Evolutionary conservation across 371 early-diverging fungal genomes (phyloP).

Genomic region (Ordospora pajunii): DNA sequence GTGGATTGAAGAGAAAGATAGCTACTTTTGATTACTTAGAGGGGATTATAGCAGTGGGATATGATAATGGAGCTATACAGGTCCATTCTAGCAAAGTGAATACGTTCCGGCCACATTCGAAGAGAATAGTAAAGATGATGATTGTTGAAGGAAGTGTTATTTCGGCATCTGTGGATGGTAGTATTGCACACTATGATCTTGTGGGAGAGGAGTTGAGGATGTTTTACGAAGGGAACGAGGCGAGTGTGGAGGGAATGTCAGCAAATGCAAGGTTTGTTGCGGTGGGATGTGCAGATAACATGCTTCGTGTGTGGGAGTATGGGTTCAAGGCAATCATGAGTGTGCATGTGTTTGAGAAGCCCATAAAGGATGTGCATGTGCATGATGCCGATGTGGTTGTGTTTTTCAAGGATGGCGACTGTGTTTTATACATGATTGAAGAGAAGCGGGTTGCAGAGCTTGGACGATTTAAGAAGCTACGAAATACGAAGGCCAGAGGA

Average conservation of each 20-base stretch:
- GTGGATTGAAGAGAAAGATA: slow-evolving; percentile 5
- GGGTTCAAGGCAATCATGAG: background rate
- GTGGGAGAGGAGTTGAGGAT: background rate
- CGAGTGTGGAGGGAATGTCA: background rate
- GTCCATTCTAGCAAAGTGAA: background rate
- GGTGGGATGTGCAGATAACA: slow-evolving; percentile 5
- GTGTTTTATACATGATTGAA: background rate
- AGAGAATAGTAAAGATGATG: background rate
- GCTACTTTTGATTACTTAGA: slow-evolving; percentile 14
- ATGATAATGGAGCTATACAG: slow-evolving; percentile 34
- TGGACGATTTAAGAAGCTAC: slow-evolving; percentile 36
- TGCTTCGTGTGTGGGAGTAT: slow-evolving; percentile 13
- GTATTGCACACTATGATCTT: slow-evolving; percentile 10
- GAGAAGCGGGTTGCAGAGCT: background rate
- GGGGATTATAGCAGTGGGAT: slow-evolving; percentile 12
- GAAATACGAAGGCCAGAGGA: slow-evolving; percentile 2
- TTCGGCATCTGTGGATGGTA: slow-evolving; percentile 18
- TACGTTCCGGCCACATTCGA: slow-evolving; percentile 3
- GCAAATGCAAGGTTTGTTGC: background rate
- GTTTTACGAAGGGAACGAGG: background rate
- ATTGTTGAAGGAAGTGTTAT: background rate
- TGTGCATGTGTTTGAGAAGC: slow-evolving; percentile 23
- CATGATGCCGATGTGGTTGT: background rate
- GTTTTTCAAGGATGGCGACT: slow-evolving; percentile 10
- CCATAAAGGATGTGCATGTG: background rate